These are phyloP conservation scores for Dactylellina drechsleri DNA, from an alignment of 2,329 filamentous ascomycete genomes.

Conservation along the genomic window DNA sequence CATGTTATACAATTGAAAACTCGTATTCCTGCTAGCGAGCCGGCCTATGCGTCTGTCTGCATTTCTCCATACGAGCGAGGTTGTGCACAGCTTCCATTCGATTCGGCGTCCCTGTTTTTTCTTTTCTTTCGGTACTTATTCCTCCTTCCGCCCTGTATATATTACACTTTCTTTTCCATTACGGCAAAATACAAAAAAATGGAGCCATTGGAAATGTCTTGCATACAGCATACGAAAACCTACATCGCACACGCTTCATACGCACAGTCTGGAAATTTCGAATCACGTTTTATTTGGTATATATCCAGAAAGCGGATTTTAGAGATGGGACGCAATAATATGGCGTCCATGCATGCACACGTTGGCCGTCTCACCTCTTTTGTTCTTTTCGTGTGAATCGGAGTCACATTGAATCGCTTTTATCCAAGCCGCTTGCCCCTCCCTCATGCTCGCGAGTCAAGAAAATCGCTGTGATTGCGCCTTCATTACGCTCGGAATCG, in stretches of 20 bases:
- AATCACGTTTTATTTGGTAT: background rate
- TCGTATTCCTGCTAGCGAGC: slow-evolving; percentile 32
- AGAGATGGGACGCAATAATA: background rate
- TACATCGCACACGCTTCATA: too few relatives aligned
- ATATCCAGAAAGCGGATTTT: too few relatives aligned
- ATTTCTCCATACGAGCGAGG: slow-evolving; percentile 53
- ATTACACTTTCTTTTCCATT: slow-evolving; percentile 21
- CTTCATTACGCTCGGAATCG: slow-evolving; percentile 42
- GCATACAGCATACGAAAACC: slow-evolving; percentile 23
- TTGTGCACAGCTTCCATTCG: slow-evolving; percentile 8
- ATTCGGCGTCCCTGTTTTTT: background rate
- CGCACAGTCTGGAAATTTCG: background rate
- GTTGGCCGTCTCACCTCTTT: too few relatives aligned
- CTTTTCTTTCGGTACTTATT: slow-evolving; percentile 29
- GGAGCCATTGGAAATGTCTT: slow-evolving; percentile 17
- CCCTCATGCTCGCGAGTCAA: background rate
- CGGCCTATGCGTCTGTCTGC: slow-evolving; percentile 31
- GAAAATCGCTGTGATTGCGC: slow-evolving; percentile 31
- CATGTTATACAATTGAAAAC: slow-evolving; percentile 44
- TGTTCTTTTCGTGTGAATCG: background rate
- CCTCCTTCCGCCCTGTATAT: slow-evolving; percentile 43
- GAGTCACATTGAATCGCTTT: slow-evolving; percentile 40
- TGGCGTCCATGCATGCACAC: background rate
- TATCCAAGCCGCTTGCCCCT: slow-evolving; percentile 35
- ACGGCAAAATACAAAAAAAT: slow-evolving; percentile 40